Evolutionary conservation across 164 flowering plant genomes (phyloP).

Genomic region (Hamamelis virginiana): DNA sequence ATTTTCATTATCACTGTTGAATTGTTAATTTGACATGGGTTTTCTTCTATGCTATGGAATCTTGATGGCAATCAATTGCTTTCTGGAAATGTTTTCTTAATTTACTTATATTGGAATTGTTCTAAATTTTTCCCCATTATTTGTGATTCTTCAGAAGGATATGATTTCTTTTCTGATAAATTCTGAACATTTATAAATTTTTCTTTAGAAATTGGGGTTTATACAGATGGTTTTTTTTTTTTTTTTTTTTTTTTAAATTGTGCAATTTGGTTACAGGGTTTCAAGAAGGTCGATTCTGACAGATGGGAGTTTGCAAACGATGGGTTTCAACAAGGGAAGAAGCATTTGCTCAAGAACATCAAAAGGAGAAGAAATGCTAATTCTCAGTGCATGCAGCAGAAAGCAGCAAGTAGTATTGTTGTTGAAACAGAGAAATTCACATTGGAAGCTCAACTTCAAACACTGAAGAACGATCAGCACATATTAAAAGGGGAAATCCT

Average conservation of each 20-base stretch:
- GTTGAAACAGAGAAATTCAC: constrained; percentile 27
- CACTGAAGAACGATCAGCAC: constrained; percentile 43
- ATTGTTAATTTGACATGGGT: too few species aligned
- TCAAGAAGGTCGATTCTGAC: constrained; percentile 62
- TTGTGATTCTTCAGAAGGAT: too few species aligned
- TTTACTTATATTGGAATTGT: not conserved
- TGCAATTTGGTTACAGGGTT: constrained; percentile 41
- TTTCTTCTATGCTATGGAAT: not conserved
- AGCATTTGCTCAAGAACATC: constrained; percentile 60
- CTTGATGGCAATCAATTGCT: too few species aligned
- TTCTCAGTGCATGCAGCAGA: constrained; percentile 29
- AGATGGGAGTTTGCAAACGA: constrained; percentile 80
- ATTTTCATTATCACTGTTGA: too few species aligned
- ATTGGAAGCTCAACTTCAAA: constrained; percentile 47
- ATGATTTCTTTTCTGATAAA: too few species aligned
- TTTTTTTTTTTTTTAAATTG: too few species aligned
- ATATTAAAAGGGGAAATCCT: constrained; percentile 44
- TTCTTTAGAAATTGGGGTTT: not conserved
- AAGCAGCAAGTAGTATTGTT: constrained; percentile 5
- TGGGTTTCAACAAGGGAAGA: constrained; percentile 66
- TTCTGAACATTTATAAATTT: not conserved
- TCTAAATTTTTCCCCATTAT: not conserved
- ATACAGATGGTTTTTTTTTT: too few species aligned
- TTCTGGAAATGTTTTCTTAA: not conserved
- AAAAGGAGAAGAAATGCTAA: constrained; percentile 42